Evolutionary conservation across 495 filamentous ascomycete species (phyloP).

Genomic region (Hamigera avellanea): DNA sequence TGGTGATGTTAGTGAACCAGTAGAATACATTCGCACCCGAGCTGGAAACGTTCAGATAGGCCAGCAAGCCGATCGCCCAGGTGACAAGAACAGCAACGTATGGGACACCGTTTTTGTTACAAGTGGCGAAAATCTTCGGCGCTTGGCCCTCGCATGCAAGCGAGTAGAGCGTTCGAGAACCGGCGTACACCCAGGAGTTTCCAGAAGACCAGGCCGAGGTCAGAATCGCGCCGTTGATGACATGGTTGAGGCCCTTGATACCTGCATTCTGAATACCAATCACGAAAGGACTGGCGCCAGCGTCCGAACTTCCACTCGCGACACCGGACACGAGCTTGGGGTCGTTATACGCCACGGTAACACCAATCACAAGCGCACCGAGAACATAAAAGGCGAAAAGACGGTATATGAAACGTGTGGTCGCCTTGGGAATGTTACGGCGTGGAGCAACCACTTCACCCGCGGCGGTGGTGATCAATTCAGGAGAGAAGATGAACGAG

Average conservation of each 20-base stretch:
- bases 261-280: constrained; percentile 47
- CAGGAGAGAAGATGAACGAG: constrained; percentile 52
- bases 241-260: constrained; percentile 51
- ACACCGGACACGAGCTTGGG: too few species aligned
- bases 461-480: constrained; percentile 65
- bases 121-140: constrained; percentile 37
- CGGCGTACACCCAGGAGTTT: constrained; percentile 68
- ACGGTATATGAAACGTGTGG: constrained; percentile 72
- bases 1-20: constrained; percentile 46
- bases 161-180: constrained; percentile 64
- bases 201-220: constrained; percentile 56
- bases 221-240: constrained; percentile 67
- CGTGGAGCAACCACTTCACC: constrained; percentile 69
- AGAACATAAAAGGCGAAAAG: too few species aligned
- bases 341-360: constrained; percentile 42
- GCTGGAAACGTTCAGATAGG: constrained; percentile 34
- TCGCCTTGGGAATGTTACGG: constrained; percentile 65
- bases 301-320: constrained; percentile 27
- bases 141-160: constrained; percentile 58
- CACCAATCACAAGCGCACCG: constrained; percentile 41
- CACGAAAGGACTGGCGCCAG: constrained; percentile 44
- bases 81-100: constrained; percentile 35
- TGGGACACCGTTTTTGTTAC: constrained; percentile 34
- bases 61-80: constrained; percentile 33
- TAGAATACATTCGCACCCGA: constrained; percentile 41